Base-by-base conservation (phyloP, 768 basidiomycete genomes). In the Pleurotus platypus region DNA sequence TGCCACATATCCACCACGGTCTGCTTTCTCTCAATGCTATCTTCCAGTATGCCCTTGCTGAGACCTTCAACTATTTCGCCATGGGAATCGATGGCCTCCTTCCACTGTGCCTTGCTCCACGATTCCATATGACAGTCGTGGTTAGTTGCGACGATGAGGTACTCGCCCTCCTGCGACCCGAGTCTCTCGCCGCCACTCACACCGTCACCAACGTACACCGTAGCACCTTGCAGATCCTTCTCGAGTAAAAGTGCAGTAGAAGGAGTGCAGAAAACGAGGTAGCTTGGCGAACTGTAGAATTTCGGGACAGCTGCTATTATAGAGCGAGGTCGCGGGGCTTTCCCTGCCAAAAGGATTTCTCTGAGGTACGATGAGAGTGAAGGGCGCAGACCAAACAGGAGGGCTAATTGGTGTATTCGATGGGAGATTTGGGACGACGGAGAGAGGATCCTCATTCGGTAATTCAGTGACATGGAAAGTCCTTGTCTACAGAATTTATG, bases 381-480 rank as follows among this genome's bases (percentile, higher is more conserved):
- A 7, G 66, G 69, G 12, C 67, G 69, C 30, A 60, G 57, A 7
- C 72, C 73, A 2, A 76, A 62, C 0, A 75, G 63, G 16, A 76
- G 55, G 2, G 58, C 58, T 2, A 69, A 30, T 30, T 74, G 68
- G 60, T 74, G 73, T 5, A 69, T 40, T 5, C 68, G 47, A 55
- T 72, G 69, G 5, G 57, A 55, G 6, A 63, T n/a, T 8, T 64
- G 30, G 15, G 66, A 66, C 0, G 69, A 69, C 9, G 65, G n/a
- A 3, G 70, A 66, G 26, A 59, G 59, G 20, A 69, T 50, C 8
- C 61, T 58, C 13, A 64, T 50, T 6, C 73, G 71, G 56, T 72
- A 76, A 57, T 75, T 76, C 47, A 76, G 58, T 22, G 72, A 74
- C 5, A 74, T 64, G 1, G 73, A 76, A 8, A 75, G 66, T 0